These are phyloP conservation scores for Podila clonocystis DNA, from an alignment of 192 early-diverging fungal genomes.

Conservation along the genomic window DNA sequence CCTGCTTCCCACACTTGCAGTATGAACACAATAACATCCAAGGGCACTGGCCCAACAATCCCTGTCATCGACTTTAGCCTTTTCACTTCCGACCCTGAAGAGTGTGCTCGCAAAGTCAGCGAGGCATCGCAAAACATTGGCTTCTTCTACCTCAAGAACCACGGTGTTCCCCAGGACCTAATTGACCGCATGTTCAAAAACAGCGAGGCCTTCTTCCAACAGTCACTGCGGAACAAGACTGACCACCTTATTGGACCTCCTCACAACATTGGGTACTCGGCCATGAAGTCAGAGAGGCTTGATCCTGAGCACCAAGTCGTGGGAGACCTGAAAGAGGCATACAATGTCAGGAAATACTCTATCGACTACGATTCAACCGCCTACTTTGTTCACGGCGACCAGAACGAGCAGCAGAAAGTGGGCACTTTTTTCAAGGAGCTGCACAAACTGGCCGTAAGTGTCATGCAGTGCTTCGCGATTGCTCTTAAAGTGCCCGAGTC, in stretches of 20 bases:
- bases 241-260: constrained; percentile 51
- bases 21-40: not conserved
- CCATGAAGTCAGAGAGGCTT: constrained; percentile 64
- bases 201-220: constrained; percentile 64
- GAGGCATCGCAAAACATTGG: constrained; percentile 62
- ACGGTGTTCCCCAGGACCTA: constrained; percentile 58
- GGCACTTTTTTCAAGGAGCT: constrained; percentile 52
- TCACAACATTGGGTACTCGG: constrained; percentile 63
- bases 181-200: constrained; percentile 64
- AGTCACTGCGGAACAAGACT: constrained; percentile 55
- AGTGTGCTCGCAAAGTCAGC: constrained; percentile 56
- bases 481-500: constrained; percentile 66
- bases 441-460: constrained; percentile 54
- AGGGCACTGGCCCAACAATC: constrained; percentile 34
- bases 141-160: constrained; percentile 72
- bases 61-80: constrained; percentile 71
- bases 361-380: constrained; percentile 51
- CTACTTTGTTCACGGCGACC: constrained; percentile 44
- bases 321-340: constrained; percentile 74
- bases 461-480: constrained; percentile 69
- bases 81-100: constrained; percentile 54
- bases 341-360: constrained; percentile 61
- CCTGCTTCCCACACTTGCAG: not conserved
- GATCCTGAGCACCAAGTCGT: constrained; percentile 59
- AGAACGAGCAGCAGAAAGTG: constrained; percentile 22